These are phyloP conservation scores for Debaryomyces sp. DNA, from an alignment of 1,139 yeast genomes.

Conservation along the genomic window DNA sequence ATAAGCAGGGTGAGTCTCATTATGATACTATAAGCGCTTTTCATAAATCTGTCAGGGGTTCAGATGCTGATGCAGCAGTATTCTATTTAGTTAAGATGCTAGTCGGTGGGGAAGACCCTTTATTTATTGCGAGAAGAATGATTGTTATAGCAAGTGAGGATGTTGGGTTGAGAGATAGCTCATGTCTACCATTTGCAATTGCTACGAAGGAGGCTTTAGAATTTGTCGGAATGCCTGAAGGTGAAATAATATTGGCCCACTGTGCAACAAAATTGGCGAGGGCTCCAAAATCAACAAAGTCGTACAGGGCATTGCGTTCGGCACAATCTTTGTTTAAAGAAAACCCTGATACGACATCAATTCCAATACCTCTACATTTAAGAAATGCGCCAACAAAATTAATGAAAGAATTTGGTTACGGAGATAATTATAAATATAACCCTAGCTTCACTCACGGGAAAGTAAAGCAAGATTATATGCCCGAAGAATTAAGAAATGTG, in stretches of 20 bases:
- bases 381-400: constrained; percentile 92
- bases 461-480: constrained; percentile 73
- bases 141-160: constrained; percentile 92
- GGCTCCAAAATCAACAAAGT: constrained; percentile 83
- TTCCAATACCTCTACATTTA: constrained; percentile 77
- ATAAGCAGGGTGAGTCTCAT: constrained; percentile 86
- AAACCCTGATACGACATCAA: constrained; percentile 64
- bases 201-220: constrained; percentile 87
- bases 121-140: constrained; percentile 90
- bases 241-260: constrained; percentile 86
- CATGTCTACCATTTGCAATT: constrained; percentile 83
- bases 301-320: constrained; percentile 75
- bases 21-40: constrained; percentile 94
- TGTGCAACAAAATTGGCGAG: constrained; percentile 86
- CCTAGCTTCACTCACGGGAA: constrained; percentile 75
- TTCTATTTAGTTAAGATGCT: constrained; percentile 87
- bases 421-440: constrained; percentile 82
- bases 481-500: constrained; percentile 44
- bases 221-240: constrained; percentile 96
- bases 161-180: constrained; percentile 78
- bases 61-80: constrained; percentile 85
- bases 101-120: constrained; percentile 90
- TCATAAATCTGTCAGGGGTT: constrained; percentile 88
- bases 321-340: constrained; percentile 61
- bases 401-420: constrained; percentile 88